Percentiles rank a stretch among this genome's conserved stretches.
phyloP scores from a whole-genome alignment of 805 yeast genomes.

The Millerago galiae region DNA sequence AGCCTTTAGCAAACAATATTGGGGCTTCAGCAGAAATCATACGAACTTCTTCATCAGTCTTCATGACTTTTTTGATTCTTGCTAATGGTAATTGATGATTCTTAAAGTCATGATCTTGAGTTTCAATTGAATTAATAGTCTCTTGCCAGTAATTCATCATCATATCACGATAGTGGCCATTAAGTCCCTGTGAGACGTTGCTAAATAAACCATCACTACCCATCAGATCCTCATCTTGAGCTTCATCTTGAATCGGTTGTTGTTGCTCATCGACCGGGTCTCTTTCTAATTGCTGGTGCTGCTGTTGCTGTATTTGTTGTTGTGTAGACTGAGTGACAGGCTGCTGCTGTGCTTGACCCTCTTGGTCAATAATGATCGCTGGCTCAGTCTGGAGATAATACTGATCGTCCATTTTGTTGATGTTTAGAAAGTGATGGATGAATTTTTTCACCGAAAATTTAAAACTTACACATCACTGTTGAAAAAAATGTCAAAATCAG shows the following conservation, averaged over 20 bases:
- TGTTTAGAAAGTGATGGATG: not conserved
- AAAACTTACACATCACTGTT: not conserved
- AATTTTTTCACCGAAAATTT: not conserved
- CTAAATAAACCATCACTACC: conserved; percentile 62
- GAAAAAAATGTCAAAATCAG: not conserved
- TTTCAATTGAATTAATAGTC: conserved; percentile 83
- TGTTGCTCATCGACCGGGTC: conserved; percentile 2
- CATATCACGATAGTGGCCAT: conserved; percentile 73
- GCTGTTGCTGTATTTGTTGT: not conserved
- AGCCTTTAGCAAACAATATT: conserved; percentile 92
- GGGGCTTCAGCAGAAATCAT: conserved; percentile 99
- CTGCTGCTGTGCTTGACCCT: conserved; percentile 5
- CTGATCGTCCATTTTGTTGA: conserved; percentile 13
- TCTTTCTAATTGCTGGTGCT: conserved; percentile 1
- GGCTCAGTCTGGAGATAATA: conserved; percentile 18
- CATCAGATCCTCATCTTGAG: conserved; percentile 27
- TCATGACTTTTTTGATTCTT: conserved; percentile 95
- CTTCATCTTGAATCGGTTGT: conserved; percentile 10
- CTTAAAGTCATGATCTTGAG: conserved; percentile 82
- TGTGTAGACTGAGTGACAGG: not conserved
- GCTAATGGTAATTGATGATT: conserved; percentile 94
- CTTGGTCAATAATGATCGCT: conserved; percentile 16
- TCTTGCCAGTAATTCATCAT: conserved; percentile 99
- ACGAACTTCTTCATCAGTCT: conserved; percentile 92
- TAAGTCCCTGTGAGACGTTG: conserved; percentile 90